Conservation (phyloP, 345 rosid species). For the Streptanthus diversifolius region DNA sequence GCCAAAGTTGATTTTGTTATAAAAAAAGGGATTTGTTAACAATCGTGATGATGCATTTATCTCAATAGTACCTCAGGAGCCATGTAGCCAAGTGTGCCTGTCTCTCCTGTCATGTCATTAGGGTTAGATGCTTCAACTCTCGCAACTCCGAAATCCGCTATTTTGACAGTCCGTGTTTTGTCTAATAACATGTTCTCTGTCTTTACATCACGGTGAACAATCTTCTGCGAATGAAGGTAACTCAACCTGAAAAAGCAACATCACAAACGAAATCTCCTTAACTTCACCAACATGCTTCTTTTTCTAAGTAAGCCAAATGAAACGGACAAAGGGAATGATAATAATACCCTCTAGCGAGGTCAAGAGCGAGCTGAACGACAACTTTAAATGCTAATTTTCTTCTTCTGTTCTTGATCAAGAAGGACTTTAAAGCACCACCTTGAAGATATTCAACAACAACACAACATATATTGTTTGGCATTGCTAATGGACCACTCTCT, state of each 20-base stretch:
- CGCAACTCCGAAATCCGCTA: constrained; percentile 98
- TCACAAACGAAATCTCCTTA: background rate
- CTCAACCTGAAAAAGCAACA: constrained; percentile 58
- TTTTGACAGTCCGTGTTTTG: constrained; percentile 75
- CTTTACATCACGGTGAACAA: constrained; percentile 98
- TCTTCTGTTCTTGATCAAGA: constrained; percentile 83
- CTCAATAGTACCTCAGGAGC: constrained; percentile 82
- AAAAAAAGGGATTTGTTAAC: background rate
- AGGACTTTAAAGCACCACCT: constrained; percentile 86
- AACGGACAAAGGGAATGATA: background rate
- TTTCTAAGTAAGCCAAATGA: background rate
- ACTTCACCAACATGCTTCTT: background rate
- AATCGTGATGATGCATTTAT: background rate
- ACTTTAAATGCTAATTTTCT: constrained; percentile 90
- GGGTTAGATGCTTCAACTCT: constrained; percentile 99
- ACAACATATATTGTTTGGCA: constrained; percentile 91
- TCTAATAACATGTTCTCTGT: constrained; percentile 98
- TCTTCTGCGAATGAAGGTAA: constrained; percentile 93
- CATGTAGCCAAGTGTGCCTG: constrained; percentile 99
- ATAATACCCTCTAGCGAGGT: constrained; percentile 92
- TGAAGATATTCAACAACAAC: constrained; percentile 97
- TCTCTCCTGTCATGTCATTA: constrained; percentile 99
- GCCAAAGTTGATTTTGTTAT: background rate
- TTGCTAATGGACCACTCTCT: constrained; percentile 67
- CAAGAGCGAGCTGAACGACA: constrained; percentile 89